Evolutionary conservation across 2,329 filamentous ascomycete species (phyloP).

Genomic region (Aspergillus quadricinctus): DNA sequence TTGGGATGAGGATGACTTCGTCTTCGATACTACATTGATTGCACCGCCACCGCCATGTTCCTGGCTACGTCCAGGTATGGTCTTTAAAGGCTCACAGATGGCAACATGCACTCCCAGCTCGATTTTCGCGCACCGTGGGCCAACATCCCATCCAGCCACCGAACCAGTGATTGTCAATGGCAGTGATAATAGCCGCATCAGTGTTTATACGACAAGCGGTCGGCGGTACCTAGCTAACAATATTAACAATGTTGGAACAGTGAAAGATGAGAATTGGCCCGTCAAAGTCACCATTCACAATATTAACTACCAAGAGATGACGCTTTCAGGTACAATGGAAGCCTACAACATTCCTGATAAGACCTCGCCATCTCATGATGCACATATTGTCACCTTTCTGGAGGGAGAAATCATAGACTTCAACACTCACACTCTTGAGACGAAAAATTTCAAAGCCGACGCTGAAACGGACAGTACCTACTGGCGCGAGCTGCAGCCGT

Average conservation of each 20-base stretch:
- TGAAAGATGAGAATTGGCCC: constrained; percentile 58
- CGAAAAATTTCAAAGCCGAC: constrained; percentile 45
- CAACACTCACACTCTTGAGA: constrained; percentile 45
- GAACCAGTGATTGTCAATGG: constrained; percentile 35
- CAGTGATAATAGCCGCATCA: constrained; percentile 30
- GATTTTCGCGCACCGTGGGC: constrained; percentile 27
- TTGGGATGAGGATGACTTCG: constrained; percentile 53
- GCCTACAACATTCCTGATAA: constrained; percentile 62
- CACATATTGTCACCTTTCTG: constrained; percentile 60
- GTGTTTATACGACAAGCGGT: constrained; percentile 34
- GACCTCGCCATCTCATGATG: constrained; percentile 37
- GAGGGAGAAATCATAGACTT: constrained; percentile 69
- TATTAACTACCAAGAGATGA: constrained; percentile 58
- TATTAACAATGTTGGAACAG: constrained; percentile 17
- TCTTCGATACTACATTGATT: constrained; percentile 52
- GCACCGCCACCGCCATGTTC: constrained; percentile 52
- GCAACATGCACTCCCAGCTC: constrained; percentile 39
- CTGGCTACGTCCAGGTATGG: constrained; percentile 58
- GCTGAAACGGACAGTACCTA: constrained; percentile 45
- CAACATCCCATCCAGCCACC: constrained; percentile 21
- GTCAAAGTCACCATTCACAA: constrained; percentile 63
- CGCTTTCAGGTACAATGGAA: constrained; percentile 64
- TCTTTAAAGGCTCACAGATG: constrained; percentile 60
- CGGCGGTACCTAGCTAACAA: constrained; percentile 34
- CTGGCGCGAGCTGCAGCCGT: constrained; percentile 47